Base-by-base conservation (phyloP, 2,329 filamentous ascomycete genomes). In the Juglanconis sp. region DNA sequence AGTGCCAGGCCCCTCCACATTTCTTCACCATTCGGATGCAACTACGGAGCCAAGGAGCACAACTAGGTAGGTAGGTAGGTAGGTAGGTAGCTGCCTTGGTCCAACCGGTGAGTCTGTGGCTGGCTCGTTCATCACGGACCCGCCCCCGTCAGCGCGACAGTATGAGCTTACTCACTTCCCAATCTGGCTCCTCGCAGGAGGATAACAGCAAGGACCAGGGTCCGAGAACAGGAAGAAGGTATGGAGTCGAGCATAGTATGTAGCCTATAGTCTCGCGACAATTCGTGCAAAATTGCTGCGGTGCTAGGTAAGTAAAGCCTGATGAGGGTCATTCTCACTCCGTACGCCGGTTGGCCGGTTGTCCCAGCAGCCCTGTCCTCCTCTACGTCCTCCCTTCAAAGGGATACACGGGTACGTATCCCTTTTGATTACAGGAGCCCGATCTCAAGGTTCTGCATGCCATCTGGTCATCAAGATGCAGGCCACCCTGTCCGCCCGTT, bases 61-160 rank as follows among this genome's bases (percentile, higher is more conserved):
- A 42, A 42, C n/a, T 42, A 15, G 10, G 11, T 42, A 24, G 17
- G 17, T 24, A 24, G 17, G 17, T 24, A 24, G 17, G 17, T 24
- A 24, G 17, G 17, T 2, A 24, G 17, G 17, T 24, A 24, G 17
- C 17, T 51, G 30, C 34, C 15, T 40, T 31, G 35, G 4, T 17
- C 17, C 35, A 35, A 53, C 57, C 59, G 59, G 59, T 61, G 59
- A 55, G 42, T 32, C 24, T 42, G 51, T 61, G 59, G 47, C 59
- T 59, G 31, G 36, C 34, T 38, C 36, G 49, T 44, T 42, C 51
- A 42, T 52, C 56, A 52, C 24, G 38, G 42, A 35, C n/a, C 34
- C 51, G 38, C 60, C 52, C 47, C 40, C 42, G 34, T 46, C 47
- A 31, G 31, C 46, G 44, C 32, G 40, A 49, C 32, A 15, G 47